Conservation (phyloP, 352 stramenopile genomes). For the Globisporangium lucens region DNA sequence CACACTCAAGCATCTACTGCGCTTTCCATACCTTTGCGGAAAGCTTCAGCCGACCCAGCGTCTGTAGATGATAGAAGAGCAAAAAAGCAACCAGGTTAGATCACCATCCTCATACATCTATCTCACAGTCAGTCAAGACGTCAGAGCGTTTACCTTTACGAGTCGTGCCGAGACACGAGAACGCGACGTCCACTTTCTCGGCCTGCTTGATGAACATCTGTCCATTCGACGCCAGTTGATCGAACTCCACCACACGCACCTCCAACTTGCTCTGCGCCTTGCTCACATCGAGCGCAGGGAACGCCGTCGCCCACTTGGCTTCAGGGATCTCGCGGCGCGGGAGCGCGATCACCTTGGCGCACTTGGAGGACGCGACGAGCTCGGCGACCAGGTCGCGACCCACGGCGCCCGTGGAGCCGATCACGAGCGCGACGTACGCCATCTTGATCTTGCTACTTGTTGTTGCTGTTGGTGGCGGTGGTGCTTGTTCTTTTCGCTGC, state of each 20-base stretch:
- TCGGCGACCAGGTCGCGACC: conserved; percentile 74
- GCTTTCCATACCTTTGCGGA: conserved; percentile 49
- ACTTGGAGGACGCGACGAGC: conserved; percentile 52
- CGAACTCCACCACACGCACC: conserved; percentile 52
- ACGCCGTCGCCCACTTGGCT: conserved; percentile 32
- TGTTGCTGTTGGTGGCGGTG: too few relatives aligned
- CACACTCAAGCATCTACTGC: neutral
- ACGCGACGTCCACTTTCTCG: conserved; percentile 59
- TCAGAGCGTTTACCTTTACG: conserved; percentile 35
- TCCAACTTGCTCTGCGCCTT: conserved; percentile 48
- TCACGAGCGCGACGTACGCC: conserved; percentile 61
- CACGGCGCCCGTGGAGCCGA: conserved; percentile 70
- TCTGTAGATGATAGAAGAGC: conserved; percentile 15
- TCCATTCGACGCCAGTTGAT: conserved; percentile 31
- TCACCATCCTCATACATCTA: neutral
- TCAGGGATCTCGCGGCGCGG: conserved; percentile 52
- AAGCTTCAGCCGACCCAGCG: conserved; percentile 59
- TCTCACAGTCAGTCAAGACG: too few relatives aligned
- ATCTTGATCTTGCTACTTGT: conserved; percentile 4
- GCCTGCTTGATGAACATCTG: conserved; percentile 17
- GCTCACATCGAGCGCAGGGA: conserved; percentile 41
- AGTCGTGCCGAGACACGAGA: conserved; percentile 73
- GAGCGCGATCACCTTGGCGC: conserved; percentile 57
- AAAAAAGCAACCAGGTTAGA: neutral
- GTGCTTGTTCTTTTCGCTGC: too few relatives aligned